phyloP scores from a whole-genome alignment of 257 asterid genomes.

The Fraxinus pennsylvanica region DNA sequence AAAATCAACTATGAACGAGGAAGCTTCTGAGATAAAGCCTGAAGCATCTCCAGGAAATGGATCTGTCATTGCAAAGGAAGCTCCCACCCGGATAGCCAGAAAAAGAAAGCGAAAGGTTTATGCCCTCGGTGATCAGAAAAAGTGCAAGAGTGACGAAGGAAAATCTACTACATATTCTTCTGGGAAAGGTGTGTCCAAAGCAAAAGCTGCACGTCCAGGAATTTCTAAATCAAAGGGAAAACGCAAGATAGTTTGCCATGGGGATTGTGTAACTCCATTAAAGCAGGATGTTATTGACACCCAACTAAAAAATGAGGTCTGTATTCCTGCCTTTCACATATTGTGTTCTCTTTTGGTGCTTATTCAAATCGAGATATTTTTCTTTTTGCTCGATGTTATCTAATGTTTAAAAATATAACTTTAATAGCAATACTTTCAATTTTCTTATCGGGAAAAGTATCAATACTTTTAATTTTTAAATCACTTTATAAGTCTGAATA shows the following conservation, averaged over 20 bases:
- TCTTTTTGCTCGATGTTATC: slow-evolving; percentile 12
- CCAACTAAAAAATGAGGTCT: slow-evolving; percentile 63
- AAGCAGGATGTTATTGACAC: slow-evolving; percentile 35
- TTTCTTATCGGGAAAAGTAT: background rate
- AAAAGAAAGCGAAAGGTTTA: slow-evolving; percentile 46
- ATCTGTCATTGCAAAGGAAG: slow-evolving; percentile 35
- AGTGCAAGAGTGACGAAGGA: slow-evolving; percentile 39
- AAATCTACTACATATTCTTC: slow-evolving; percentile 30
- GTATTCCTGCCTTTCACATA: slow-evolving; percentile 13
- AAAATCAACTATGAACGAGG: slow-evolving; percentile 32
- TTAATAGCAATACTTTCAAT: background rate
- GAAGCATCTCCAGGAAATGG: slow-evolving; percentile 35
- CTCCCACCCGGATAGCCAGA: slow-evolving; percentile 35
- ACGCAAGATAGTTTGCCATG: slow-evolving; percentile 35
- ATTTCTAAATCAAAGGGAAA: slow-evolving; percentile 44
- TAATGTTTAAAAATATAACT: slow-evolving; percentile 11
- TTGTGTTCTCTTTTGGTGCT: slow-evolving; percentile 18
- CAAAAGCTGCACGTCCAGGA: slow-evolving; percentile 29
- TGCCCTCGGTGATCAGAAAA: slow-evolving; percentile 32
- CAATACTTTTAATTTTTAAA: background rate
- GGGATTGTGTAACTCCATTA: slow-evolving; percentile 33
- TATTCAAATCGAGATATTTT: background rate
- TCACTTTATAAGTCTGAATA: background rate
- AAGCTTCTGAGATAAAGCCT: slow-evolving; percentile 39
- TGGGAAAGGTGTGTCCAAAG: slow-evolving; percentile 38